Base-by-base conservation (phyloP, 2,329 filamentous ascomycete genomes). In the Arthroderma uncinatum region DNA sequence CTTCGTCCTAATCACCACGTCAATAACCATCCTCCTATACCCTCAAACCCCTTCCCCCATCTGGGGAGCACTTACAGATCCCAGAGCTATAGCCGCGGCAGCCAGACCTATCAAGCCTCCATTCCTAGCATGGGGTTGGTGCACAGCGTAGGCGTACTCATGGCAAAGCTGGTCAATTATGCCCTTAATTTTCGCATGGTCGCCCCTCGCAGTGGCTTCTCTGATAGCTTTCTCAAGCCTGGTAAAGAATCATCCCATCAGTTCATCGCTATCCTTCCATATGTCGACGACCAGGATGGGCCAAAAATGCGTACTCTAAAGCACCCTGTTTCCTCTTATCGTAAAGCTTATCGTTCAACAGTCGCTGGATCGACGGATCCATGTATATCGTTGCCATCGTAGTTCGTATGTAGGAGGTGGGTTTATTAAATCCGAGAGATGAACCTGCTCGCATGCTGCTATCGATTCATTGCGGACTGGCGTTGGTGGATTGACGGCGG, bases 281-380 rank as follows among this genome's bases (percentile, higher is more conserved):
- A 14, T 53, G 16, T 53, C 10, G 33, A 53, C 23, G 19, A 25
- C 50, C 14, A 33, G 50, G 50, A 12, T 53, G 28, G 25, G 16
- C n/a, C 7, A 53, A 10, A 23, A 10, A 23, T 53, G 77, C 86
- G 67, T 84, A 95, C 90, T 98, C 93, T 58, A 98, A 82, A 65
- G 94, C 93, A 62, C 93, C 93, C 68, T 90, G 85, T 74, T 98
- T 98, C 70, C 94, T 84, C 78, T 94, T 95, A 71, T 98, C 93
- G 73, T 98, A 98, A 69, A 97, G 85, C 82, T 96, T 98, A 76
- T 98, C 93, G 71, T 94, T 95, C 70, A 98, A 79, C 64, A 91
- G 82, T 65, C 92, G 88, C 74, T 94, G 89, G 70, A 96, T 89
- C 70, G 84, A 85, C 68, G 82, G 79, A 77, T 97, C 92, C 91